phyloP scores from a whole-genome alignment of 73 alveolate genomes.

The Strombidium stylifer region DNA sequence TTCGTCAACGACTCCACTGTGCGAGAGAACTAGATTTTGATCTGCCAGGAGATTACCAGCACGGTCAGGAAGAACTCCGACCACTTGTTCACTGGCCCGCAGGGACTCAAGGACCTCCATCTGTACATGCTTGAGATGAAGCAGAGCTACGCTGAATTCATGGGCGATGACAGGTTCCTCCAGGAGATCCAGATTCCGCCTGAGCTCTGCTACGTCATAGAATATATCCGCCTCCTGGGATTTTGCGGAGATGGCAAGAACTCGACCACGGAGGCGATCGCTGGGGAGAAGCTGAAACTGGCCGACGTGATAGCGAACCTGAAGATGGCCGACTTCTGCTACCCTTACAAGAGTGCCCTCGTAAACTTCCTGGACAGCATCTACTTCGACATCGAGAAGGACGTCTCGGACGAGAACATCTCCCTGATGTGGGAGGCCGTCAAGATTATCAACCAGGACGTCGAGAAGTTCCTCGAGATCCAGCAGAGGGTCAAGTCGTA shows the following conservation, averaged over 20 bases:
- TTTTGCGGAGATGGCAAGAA: slow-evolving; percentile 40
- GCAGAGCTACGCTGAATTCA: slow-evolving; percentile 4
- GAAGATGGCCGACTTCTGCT: slow-evolving; percentile 17
- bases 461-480: slow-evolving; percentile 1
- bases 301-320: slow-evolving; percentile 17
- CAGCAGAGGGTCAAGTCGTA: too few relatives aligned
- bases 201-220: slow-evolving; percentile 24
- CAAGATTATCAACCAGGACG: slow-evolving; percentile 11
- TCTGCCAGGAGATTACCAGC: slow-evolving; percentile 33
- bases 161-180: slow-evolving; percentile 8
- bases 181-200: slow-evolving; percentile 35
- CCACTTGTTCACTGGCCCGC: slow-evolving; percentile 18
- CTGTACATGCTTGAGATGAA: slow-evolving; percentile 21
- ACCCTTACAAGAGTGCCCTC: slow-evolving; percentile 34
- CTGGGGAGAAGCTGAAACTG: slow-evolving; percentile 3
- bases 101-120: slow-evolving; percentile 16
- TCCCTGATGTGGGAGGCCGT: slow-evolving; percentile 24
- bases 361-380: slow-evolving; percentile 24
- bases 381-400: slow-evolving; percentile 49
- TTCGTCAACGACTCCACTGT: background rate
- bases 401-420: slow-evolving; percentile 7
- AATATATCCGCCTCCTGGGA: slow-evolving; percentile 24
- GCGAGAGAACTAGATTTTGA: slow-evolving; percentile 20
- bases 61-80: slow-evolving; percentile 27
- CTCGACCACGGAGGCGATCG: slow-evolving; percentile 34